phyloP scores from a whole-genome alignment of 2,329 filamentous ascomycete species.

The Clarireedia paspali region DNA sequence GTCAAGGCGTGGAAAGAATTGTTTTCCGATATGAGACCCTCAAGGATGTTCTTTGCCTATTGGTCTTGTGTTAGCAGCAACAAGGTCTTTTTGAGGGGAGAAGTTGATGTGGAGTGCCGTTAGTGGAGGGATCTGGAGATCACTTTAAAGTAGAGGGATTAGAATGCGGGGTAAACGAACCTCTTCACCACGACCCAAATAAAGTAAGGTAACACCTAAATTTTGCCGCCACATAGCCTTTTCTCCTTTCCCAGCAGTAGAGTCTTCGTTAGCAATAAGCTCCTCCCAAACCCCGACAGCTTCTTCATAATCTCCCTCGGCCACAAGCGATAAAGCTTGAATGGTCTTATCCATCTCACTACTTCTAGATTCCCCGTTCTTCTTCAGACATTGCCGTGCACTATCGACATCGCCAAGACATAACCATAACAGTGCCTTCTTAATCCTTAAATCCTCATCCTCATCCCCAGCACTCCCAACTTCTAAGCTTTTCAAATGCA shows the following conservation, averaged over 20 bases:
- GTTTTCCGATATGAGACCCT: constrained; percentile 54
- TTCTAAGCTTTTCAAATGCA: constrained; percentile 59
- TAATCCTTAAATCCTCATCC: constrained; percentile 32
- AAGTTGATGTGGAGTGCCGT: not conserved
- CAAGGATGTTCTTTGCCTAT: constrained; percentile 59
- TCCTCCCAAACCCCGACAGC: constrained; percentile 56
- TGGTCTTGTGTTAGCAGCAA: not conserved
- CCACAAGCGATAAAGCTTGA: constrained; percentile 66
- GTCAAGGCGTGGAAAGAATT: constrained; percentile 70
- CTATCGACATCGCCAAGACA: constrained; percentile 68
- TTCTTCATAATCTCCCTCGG: constrained; percentile 62
- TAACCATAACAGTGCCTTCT: constrained; percentile 63
- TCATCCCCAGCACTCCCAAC: constrained; percentile 30
- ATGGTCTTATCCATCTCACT: constrained; percentile 40
- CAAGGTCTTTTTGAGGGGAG: too few relatives aligned
- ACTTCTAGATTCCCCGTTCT: constrained; percentile 12
- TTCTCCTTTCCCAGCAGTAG: constrained; percentile 26
- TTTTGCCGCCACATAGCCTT: constrained; percentile 76
- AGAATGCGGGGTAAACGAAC: constrained; percentile 34
- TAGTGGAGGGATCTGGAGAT: not conserved
- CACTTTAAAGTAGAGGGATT: not conserved
- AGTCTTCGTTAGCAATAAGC: constrained; percentile 32
- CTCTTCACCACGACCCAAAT: constrained; percentile 68
- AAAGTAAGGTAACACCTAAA: constrained; percentile 74
- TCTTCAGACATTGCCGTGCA: constrained; percentile 48